Evolutionary conservation across 768 basidiomycete species (phyloP), one percentile per base, ranked within the genome.

Genomic region (Boletus eberwhitei): DNA sequence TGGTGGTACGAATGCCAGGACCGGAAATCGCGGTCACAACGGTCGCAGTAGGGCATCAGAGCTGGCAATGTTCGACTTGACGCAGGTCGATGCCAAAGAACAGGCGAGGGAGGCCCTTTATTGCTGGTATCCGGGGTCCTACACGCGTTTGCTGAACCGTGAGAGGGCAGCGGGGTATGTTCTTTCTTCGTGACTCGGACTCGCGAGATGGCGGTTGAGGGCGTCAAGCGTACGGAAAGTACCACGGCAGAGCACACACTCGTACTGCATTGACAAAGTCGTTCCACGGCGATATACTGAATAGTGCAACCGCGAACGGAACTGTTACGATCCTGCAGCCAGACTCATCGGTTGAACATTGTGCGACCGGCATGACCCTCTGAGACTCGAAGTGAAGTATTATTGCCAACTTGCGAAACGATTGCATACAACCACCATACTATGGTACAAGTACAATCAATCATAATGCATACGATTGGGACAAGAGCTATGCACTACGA

Each of bases 151-250:
- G 40, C 36, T 21, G 50, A 61, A 60, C 87, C 8, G 52, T 55
- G 41, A 75, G 64, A 5, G 83, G 84, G 69, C 86, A 88, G 3
- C 76, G 59, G 61, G 83, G 87, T 3, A 78, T n/a, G n/a, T n/a
- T 64, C 73, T 75, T 1, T 77, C 73, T 58, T 77, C 67, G 62
- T 88, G 87, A 3, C 62, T 71, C 2, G 87, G 83, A 66, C 87
- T 87, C 47, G 75, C 73, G 40, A 88, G 74, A 61, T 89, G 88
- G 57, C 77, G n/a, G n/a, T n/a, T n/a, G n/a, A n/a, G n/a, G n/a
- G 67, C 71, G 0, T 16, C 12, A 14, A 87, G 75, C 0, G 71
- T 61, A 46, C 59, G 26, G 60, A 77, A 84, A 14, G 47, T 59
- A 21, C 49, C 53, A 64, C 81, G 76, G 65, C 87, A 88, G 24